Base-by-base conservation (phyloP, 2,329 filamentous ascomycete genomes). In the Penicillium sp. region DNA sequence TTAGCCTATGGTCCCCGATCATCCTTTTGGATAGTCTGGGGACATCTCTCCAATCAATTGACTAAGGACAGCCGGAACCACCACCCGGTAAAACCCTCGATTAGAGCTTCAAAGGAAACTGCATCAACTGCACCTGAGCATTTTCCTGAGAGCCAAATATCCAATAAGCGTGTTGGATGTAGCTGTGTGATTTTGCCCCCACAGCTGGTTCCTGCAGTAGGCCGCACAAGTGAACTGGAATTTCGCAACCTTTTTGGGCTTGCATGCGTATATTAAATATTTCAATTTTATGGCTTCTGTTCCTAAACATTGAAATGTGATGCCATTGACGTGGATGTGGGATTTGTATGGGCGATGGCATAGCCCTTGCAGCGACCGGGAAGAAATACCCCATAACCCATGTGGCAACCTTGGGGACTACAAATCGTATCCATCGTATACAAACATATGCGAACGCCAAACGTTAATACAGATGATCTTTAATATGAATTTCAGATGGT, bases 181-280 rank as follows among this genome's bases (percentile, higher is more conserved):
- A 17, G 38, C 17, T 49, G 37, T 19, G n/a, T 26, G 48, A 17
- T 43, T 19, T 41, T 42, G 16, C 16, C 48, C 63, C 63, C 63
- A 66, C 62, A 54, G 46, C 50, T 61, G 58, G 70, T 72, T 70
- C 69, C 70, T 72, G 70, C 70, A 72, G 70, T 71, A 72, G 69
- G 60, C 68, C 67, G 63, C 64, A 60, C 50, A 61, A 58, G 57
- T 62, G 62, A 52, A 55, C 22, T 56, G 36, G 42, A 45, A 50
- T 48, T 26, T 25, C 22, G 36, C 42, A 51, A 10, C 12, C 25
- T 50, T 41, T n/a, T 19, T 37, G 9, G 40, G 40, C 40, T 22
- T 51, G 53, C 53, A 55, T 55, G 53, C 53, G 51, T 55, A 12
- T 19, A 19, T 36, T 26, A 41, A 40, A n/a, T 35, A 5, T 42